Conservation (phyloP, 2,329 filamentous ascomycete genomes). For the Coniochaeta hoffmannii region DNA sequence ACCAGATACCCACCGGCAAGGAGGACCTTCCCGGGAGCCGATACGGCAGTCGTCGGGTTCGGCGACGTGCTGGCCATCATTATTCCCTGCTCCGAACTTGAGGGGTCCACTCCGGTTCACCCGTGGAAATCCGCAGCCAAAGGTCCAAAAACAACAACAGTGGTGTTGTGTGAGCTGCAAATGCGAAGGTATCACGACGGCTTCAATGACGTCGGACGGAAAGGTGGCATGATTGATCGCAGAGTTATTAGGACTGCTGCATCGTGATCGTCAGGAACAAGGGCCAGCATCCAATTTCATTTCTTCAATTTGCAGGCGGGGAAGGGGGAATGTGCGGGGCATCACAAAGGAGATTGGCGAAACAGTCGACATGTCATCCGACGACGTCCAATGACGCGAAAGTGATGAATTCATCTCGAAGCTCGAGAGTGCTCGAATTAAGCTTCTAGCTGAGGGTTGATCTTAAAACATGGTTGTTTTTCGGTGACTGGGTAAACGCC, state of each 20-base stretch:
- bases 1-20: slow-evolving; percentile 93
- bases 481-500: too few species aligned
- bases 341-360: neutral
- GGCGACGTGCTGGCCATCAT: neutral
- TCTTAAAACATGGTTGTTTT: too few species aligned
- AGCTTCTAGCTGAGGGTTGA: neutral
- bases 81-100: neutral
- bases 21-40: slow-evolving; percentile 92
- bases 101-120: neutral
- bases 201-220: neutral
- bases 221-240: neutral
- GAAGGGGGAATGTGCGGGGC: neutral
- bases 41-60: slow-evolving; percentile 53
- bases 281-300: slow-evolving; percentile 1
- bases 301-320: neutral
- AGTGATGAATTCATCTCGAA: neutral
- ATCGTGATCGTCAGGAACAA: neutral
- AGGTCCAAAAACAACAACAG: neutral
- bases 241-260: neutral
- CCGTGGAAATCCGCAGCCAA: neutral
- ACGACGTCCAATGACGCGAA: neutral
- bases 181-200: neutral
- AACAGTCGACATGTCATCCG: neutral
- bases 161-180: neutral
- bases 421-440: neutral